phyloP scores from a whole-genome alignment of 2,329 filamentous ascomycete genomes.

The Cryphonectria carpinicola region DNA sequence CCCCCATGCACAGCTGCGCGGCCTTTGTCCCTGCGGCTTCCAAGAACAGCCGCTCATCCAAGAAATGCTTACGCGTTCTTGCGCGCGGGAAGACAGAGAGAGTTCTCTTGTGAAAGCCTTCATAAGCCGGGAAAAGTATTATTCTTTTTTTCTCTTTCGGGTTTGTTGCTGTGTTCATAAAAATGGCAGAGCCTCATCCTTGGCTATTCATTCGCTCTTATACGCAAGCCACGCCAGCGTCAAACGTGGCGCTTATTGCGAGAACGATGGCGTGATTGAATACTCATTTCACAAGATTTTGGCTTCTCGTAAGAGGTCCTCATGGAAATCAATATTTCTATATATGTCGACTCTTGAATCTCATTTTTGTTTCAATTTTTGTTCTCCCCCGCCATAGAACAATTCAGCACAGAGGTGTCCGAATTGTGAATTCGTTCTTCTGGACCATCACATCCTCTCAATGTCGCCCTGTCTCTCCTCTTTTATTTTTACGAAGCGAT shows the following conservation, averaged over 20 bases:
- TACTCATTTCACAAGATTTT: neutral
- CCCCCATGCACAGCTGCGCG: neutral
- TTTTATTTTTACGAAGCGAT: neutral
- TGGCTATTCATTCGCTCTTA: neutral
- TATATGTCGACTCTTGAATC: neutral
- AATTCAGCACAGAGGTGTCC: neutral
- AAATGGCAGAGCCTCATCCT: neutral
- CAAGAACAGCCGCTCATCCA: neutral
- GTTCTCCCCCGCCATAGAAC: neutral
- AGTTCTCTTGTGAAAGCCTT: neutral
- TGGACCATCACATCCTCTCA: neutral
- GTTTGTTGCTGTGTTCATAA: neutral
- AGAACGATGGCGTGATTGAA: slow-evolving; percentile 4
- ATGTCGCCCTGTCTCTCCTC: neutral
- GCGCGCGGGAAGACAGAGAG: neutral
- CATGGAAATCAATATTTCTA: neutral
- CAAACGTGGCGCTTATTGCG: neutral
- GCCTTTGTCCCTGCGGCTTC: neutral
- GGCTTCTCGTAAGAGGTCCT: neutral
- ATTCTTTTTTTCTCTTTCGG: neutral
- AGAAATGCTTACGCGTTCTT: slow-evolving; percentile 1
- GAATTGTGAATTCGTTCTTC: neutral
- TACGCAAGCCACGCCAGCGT: neutral
- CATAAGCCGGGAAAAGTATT: neutral
- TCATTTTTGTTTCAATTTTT: neutral